Evolutionary conservation across 75 land plant species (phyloP), one percentile per base, ranked within the genome.

Genomic region (Sequoiadendron giganteum): DNA sequence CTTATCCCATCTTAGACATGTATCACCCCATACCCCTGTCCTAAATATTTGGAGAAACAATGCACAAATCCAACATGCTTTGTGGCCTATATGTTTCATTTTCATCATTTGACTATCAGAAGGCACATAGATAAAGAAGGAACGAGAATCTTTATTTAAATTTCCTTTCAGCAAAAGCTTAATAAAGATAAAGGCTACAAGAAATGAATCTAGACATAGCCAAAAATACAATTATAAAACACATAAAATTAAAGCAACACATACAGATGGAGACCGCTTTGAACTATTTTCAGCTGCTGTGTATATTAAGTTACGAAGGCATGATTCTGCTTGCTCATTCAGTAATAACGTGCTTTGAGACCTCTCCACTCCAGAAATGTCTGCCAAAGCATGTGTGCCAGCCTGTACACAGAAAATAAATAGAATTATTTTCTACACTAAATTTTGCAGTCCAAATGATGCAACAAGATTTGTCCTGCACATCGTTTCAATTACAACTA

Each of bases 351-450:
- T 43, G 8, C 84, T 84, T 36, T 90, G 91, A 18, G 93, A 5
- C 32, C 95, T 87, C 47, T 89, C 88, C 25, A 88, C 92, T 72
- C 98, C 98, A 14, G 79, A 58, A 30, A 97, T 92, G 83, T 92
- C 92, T 47, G 90, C 98, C 89, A 97, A 91, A 85, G 97, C 96
- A 94, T 93, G 98, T 82, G 96, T 85, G 19, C 92, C 95, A 86
- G 97, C 96, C 97, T 94, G 88, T 40, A 78, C n/a, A 54, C 13
- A 45, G 30, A 7, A 21, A 86, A 70, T 56, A 52, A 38, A 52
- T 1, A 16, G 10, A 21, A 56, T n/a, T 54, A 34, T n/a, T 52
- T 84, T 2, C 85, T 45, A 65, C 70, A 84, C 15, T 84, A 54
- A 84, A 45, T 43, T 5, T 84, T 76, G 0, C 79, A 36, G 40